A percentile compares a stretch with the other conserved stretches of the same genome.
Evolutionary conservation across 2,329 filamentous ascomycete genomes (phyloP).

Genomic region (Plenodomus lindquistii): DNA sequence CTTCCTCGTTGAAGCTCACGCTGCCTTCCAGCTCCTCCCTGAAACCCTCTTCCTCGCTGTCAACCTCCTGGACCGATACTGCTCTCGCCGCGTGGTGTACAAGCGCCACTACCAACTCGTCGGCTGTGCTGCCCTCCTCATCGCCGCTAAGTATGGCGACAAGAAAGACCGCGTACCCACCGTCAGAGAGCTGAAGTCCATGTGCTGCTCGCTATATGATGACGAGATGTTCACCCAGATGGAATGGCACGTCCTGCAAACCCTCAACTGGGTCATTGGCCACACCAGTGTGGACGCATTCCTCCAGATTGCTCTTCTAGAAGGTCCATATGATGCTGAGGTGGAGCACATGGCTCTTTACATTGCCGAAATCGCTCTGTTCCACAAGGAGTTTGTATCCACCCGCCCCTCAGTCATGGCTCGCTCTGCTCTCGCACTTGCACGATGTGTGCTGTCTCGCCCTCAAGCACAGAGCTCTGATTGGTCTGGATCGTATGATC

Average conservation of each 20-base stretch:
- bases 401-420: constrained; percentile 90
- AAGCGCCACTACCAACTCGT: constrained; percentile 99
- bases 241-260: constrained; percentile 99
- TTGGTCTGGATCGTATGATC: constrained; percentile 73
- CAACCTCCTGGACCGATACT: constrained; percentile 96
- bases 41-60: constrained; percentile 95
- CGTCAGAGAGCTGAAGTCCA: constrained; percentile 94
- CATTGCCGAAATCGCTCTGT: constrained; percentile 91
- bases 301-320: constrained; percentile 81
- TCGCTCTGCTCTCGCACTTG: constrained; percentile 80
- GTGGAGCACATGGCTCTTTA: constrained; percentile 95
- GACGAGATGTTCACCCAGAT: constrained; percentile 99
- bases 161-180: constrained; percentile 99
- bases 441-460: constrained; percentile 81
- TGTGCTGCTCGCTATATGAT: constrained; percentile 98
- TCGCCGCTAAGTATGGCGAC: constrained; percentile 97
- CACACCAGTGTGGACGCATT: constrained; percentile 97
- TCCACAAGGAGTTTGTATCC: constrained; percentile 96
- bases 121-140: constrained; percentile 91
- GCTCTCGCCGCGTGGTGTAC: constrained; percentile 95
- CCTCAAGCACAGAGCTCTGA: constrained; percentile 75
- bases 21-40: constrained; percentile 88
- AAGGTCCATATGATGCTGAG: constrained; percentile 75
- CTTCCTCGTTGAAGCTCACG: constrained; percentile 96
- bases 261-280: constrained; percentile 92